Conservation (phyloP, 2,329 filamentous ascomycete species). For the Colletotrichum costaricense region DNA sequence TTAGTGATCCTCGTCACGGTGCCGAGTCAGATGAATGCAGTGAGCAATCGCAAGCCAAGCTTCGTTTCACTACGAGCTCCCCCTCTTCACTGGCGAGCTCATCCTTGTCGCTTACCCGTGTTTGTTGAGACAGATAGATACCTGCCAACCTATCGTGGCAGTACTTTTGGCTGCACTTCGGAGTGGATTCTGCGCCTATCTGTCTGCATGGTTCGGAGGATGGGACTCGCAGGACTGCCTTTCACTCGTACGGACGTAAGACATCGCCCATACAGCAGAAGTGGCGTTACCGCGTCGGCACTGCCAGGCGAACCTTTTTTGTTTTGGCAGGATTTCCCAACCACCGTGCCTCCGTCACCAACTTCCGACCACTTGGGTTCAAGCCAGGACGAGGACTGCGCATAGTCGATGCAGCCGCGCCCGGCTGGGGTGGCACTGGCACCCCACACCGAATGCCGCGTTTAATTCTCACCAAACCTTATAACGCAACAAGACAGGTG, state of each 20-base stretch:
- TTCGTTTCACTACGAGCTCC: neutral
- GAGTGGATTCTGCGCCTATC: neutral
- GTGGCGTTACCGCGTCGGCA: slow-evolving; percentile 2
- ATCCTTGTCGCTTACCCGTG: neutral
- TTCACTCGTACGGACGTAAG: neutral
- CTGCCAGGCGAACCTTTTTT: neutral
- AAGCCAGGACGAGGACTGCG: neutral
- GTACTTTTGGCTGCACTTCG: neutral
- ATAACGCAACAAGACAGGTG: neutral
- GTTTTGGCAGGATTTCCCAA: neutral
- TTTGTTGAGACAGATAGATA: neutral
- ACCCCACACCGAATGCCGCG: neutral
- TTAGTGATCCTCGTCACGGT: neutral
- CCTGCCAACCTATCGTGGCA: neutral
- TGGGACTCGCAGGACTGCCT: neutral
- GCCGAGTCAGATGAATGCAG: neutral
- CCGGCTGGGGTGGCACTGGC: neutral
- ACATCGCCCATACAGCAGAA: neutral
- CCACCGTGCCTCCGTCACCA: neutral
- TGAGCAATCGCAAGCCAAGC: neutral
- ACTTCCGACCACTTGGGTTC: neutral
- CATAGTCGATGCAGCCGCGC: neutral
- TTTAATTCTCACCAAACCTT: neutral
- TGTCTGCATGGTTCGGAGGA: slow-evolving; percentile 20
- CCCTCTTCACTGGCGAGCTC: neutral